phyloP scores from a whole-genome alignment of 2,329 filamentous ascomycete species.

The Penicillium sp. region DNA sequence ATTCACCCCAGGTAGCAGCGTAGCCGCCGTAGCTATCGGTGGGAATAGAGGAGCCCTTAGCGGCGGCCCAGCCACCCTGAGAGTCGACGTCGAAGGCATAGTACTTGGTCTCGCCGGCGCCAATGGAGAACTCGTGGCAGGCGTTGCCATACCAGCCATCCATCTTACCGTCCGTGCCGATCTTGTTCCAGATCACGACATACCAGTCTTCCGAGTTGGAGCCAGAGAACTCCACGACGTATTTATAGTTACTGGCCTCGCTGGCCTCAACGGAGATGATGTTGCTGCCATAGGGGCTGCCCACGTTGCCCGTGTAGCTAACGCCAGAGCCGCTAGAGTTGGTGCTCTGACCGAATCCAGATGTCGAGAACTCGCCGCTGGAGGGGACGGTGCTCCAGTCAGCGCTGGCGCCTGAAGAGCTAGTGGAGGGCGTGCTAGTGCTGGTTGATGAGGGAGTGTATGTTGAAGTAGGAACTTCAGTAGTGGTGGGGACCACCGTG shows the following conservation, averaged over 20 bases:
- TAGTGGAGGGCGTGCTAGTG: slow-evolving; percentile 10
- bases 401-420: slow-evolving; percentile 12
- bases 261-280: slow-evolving; percentile 40
- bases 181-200: slow-evolving; percentile 48
- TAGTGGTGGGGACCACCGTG: slow-evolving; percentile 3
- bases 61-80: slow-evolving; percentile 40
- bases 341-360: slow-evolving; percentile 40
- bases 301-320: slow-evolving; percentile 44
- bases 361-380: slow-evolving; percentile 29
- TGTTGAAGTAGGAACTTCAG: slow-evolving; percentile 7
- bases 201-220: slow-evolving; percentile 37
- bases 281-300: slow-evolving; percentile 46
- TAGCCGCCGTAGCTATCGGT: slow-evolving; percentile 33
- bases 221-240: slow-evolving; percentile 41
- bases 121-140: slow-evolving; percentile 37
- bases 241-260: slow-evolving; percentile 39
- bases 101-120: slow-evolving; percentile 40
- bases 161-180: slow-evolving; percentile 37
- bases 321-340: slow-evolving; percentile 26
- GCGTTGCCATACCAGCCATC: slow-evolving; percentile 41
- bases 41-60: slow-evolving; percentile 30
- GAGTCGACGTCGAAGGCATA: slow-evolving; percentile 43
- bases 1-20: slow-evolving; percentile 41
- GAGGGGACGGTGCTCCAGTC: slow-evolving; percentile 28
- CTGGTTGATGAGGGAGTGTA: slow-evolving; percentile 5